Percentiles rank a stretch among this genome's conserved stretches.
phyloP scores from a whole-genome alignment of 2,329 filamentous ascomycete genomes.

The Cladosporium velox region DNA sequence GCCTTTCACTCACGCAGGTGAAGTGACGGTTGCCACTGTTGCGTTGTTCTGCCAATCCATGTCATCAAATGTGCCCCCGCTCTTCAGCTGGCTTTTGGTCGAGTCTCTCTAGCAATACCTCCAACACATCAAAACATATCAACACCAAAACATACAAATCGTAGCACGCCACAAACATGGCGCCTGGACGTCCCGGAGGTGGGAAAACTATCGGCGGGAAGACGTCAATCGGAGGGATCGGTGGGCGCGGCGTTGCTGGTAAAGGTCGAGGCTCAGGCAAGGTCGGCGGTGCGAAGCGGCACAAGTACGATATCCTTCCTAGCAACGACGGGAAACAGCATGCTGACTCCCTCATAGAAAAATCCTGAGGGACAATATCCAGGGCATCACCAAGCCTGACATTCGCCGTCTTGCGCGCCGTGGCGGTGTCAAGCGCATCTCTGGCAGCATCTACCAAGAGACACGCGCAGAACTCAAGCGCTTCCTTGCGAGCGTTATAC shows the following conservation, averaged over 20 bases:
- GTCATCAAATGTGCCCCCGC: not conserved
- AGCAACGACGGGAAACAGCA: not conserved
- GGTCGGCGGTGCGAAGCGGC: not conserved
- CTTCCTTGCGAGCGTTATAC: constrained; percentile 54
- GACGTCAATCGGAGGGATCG: not conserved
- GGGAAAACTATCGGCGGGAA: not conserved
- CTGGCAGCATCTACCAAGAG: constrained; percentile 63
- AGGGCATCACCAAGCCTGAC: constrained; percentile 82
- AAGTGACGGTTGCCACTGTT: not conserved
- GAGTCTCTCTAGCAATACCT: not conserved
- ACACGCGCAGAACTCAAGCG: constrained; percentile 56
- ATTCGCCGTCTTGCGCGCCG: constrained; percentile 71
- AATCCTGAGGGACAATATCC: constrained; percentile 98
- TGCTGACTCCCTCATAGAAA: constrained; percentile 68
- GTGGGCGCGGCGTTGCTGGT: not conserved
- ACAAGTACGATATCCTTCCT: not conserved
- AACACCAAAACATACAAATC: not conserved
- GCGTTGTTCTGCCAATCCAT: not conserved
- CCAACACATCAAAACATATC: not conserved
- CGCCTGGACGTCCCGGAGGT: not conserved
- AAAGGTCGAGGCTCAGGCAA: constrained; percentile 6
- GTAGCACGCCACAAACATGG: not conserved
- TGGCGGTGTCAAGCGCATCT: constrained; percentile 76
- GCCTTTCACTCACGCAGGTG: not conserved
- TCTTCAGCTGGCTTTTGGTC: not conserved